Evolutionary conservation across 345 rosid genomes (phyloP), one percentile per base, ranked within the genome.

Genomic region (Hypericum perforatum): DNA sequence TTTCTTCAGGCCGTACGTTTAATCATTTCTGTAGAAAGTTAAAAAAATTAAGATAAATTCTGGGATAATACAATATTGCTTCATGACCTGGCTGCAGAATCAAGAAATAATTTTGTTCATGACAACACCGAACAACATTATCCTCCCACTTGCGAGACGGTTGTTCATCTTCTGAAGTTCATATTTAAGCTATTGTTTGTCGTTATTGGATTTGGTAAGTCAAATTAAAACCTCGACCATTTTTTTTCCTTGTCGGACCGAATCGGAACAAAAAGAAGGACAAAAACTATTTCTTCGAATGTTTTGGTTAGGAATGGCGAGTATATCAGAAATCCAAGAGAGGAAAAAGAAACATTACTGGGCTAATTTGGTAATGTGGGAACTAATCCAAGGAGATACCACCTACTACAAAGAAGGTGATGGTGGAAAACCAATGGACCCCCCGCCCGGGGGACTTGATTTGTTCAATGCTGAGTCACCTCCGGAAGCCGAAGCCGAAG

Each of bases 341-440:
- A 73, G 64, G 65, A 81, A 75, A 52, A 45, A 65, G 57, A 76
- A 70, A 40, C 71, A 78, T 54, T 64, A 16, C 29, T 76, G 81
- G 81, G 63, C 83, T 1, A 49, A 57, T 29, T 81, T 75, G 58
- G 11, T 78, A 36, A 49, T 81, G 81, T 55, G 66, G n/a, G 57
- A 75, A 39, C 69, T 81, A 36, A 54, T 80, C 0, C 0, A 15
- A 2, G 44, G 38, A 9, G 49, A 58, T 29, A 39, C 16, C 0
- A 3, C 43, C 44, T 72, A 63, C 8, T 62, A 66, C 52, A 66
- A 58, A 37, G 75, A 63, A 22, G 11, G 49, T 42, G 57, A 39
- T 7, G 77, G 75, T 22, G 3, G 14, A 6, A 4, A 22, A 22
- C 32, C 32, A 22, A 22, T 1, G 32, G 32, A 22, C 32, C 4